These are phyloP conservation scores for Cytospora piceicola DNA, from an alignment of 2,329 filamentous ascomycete species.

Conservation along the genomic window DNA sequence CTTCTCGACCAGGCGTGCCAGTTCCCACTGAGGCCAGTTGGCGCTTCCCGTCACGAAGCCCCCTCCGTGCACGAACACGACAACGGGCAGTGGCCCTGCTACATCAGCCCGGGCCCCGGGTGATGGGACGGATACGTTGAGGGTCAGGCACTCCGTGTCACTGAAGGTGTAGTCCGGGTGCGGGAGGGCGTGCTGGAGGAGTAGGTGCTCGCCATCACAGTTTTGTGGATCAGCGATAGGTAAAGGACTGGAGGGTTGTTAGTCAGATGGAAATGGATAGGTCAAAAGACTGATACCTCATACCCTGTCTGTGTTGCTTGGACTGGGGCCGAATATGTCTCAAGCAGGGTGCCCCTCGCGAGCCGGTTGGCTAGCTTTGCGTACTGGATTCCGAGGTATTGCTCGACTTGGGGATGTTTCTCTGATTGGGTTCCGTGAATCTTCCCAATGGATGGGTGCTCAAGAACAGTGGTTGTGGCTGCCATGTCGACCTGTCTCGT, in stretches of 20 bases:
- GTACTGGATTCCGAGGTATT: constrained; percentile 35
- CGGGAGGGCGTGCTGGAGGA: constrained; percentile 53
- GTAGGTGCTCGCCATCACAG: constrained; percentile 49
- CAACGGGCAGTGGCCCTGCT: constrained; percentile 48
- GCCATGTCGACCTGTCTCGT: constrained; percentile 11
- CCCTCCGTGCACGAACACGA: constrained; percentile 58
- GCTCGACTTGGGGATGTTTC: constrained; percentile 28
- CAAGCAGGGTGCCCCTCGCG: constrained; percentile 26
- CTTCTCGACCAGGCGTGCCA: constrained; percentile 48
- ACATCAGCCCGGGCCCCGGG: constrained; percentile 15
- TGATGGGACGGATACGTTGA: constrained; percentile 54
- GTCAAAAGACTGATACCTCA: constrained; percentile 6
- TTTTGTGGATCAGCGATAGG: constrained; percentile 45
- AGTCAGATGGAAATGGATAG: not conserved
- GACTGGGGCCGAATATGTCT: constrained; percentile 21
- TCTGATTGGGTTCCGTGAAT: constrained; percentile 17
- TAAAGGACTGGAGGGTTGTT: constrained; percentile 37
- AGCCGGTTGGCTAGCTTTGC: constrained; percentile 33
- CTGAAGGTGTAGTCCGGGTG: constrained; percentile 45
- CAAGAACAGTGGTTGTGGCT: constrained; percentile 2
- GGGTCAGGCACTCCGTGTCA: constrained; percentile 53
- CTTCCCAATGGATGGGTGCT: constrained; percentile 19
- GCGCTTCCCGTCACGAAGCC: constrained; percentile 53
- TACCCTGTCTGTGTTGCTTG: constrained; percentile 45
- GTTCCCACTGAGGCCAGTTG: constrained; percentile 57